phyloP scores from a whole-genome alignment of 176 grass and related monocot genomes.

The Otatea glauca region DNA sequence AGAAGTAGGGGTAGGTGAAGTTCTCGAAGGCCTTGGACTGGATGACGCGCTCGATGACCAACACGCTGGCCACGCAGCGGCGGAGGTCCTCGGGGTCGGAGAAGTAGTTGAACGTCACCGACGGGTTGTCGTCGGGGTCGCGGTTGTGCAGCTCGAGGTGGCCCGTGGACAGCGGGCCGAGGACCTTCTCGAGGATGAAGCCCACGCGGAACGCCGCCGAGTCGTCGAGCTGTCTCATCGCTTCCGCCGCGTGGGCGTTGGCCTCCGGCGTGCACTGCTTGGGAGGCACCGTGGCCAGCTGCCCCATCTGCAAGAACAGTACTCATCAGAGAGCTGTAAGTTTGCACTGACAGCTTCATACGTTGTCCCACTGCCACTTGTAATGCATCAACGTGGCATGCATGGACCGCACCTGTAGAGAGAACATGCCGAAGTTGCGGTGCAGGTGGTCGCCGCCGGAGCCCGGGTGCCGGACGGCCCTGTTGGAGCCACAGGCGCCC shows the following conservation, averaged over 20 bases:
- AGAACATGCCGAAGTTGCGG: constrained; percentile 84
- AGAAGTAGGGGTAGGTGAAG: constrained; percentile 56
- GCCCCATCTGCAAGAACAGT: constrained; percentile 56
- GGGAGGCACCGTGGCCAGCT: constrained; percentile 68
- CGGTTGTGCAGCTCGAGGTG: constrained; percentile 67
- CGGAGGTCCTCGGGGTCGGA: constrained; percentile 68
- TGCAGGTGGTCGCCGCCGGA: not conserved
- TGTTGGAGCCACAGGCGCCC: constrained; percentile 70
- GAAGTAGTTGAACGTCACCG: constrained; percentile 99
- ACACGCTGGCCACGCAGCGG: constrained; percentile 63
- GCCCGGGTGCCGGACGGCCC: constrained; percentile 14
- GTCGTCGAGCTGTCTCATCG: constrained; percentile 55
- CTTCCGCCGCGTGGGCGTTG: constrained; percentile 54
- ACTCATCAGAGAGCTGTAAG: not conserved
- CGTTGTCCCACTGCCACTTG: not conserved
- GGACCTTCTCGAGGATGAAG: constrained; percentile 83
- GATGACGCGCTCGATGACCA: constrained; percentile 64
- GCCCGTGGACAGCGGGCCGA: constrained; percentile 73
- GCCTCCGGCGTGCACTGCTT: constrained; percentile 80
- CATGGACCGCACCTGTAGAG: constrained; percentile 54
- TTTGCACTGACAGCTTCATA: not conserved
- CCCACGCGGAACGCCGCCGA: constrained; percentile 65
- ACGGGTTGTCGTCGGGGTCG: constrained; percentile 73
- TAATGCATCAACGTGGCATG: constrained; percentile 8
- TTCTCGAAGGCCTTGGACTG: constrained; percentile 52